A percentile compares a stretch with the other conserved stretches of the same genome.
These are phyloP conservation scores for Trichoderma afroharzianum DNA, from an alignment of 2,329 filamentous ascomycete genomes.

Conservation along the genomic window DNA sequence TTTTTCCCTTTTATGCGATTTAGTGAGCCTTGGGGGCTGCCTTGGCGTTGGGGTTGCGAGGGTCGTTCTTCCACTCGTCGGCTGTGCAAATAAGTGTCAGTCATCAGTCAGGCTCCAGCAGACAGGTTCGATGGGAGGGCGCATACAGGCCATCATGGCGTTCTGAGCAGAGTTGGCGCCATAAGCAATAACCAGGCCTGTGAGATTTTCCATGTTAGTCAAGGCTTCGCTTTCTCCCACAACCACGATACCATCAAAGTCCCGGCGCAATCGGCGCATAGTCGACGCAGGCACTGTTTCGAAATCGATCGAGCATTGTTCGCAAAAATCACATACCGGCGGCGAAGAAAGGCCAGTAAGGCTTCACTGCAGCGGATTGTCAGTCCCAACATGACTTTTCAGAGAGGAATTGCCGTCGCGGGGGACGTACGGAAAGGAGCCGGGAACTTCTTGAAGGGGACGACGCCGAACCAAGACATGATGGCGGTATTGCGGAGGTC, in stretches of 20 bases:
- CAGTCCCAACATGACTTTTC: conserved; percentile 22
- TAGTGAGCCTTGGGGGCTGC: conserved; percentile 43
- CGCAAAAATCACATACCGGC: conserved; percentile 68
- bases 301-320: background rate
- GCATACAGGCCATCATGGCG: conserved; percentile 71
- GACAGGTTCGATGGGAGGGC: conserved; percentile 8
- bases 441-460: conserved; percentile 73
- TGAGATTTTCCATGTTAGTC: conserved; percentile 36
- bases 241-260: background rate
- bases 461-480: conserved; percentile 70
- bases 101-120: background rate
- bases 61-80: conserved; percentile 96
- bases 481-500: conserved; percentile 45
- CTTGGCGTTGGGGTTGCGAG: conserved; percentile 71
- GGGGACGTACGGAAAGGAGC: conserved; percentile 70
- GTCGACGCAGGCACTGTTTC: background rate
- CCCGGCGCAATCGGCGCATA: conserved; percentile 1
- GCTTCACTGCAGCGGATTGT: conserved; percentile 61
- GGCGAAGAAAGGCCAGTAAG: conserved; percentile 89
- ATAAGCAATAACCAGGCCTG: conserved; percentile 78
- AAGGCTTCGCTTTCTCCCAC: conserved; percentile 9
- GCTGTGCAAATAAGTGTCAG: conserved; percentile 49
- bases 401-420: conserved; percentile 22
- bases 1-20: conserved; percentile 17
- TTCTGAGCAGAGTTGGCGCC: conserved; percentile 83